A percentile compares a stretch with the other conserved stretches of the same genome.
These are phyloP conservation scores for Aureobasidium leucospermi DNA, from an alignment of 2,329 filamentous ascomycete genomes.

Conservation along the genomic window DNA sequence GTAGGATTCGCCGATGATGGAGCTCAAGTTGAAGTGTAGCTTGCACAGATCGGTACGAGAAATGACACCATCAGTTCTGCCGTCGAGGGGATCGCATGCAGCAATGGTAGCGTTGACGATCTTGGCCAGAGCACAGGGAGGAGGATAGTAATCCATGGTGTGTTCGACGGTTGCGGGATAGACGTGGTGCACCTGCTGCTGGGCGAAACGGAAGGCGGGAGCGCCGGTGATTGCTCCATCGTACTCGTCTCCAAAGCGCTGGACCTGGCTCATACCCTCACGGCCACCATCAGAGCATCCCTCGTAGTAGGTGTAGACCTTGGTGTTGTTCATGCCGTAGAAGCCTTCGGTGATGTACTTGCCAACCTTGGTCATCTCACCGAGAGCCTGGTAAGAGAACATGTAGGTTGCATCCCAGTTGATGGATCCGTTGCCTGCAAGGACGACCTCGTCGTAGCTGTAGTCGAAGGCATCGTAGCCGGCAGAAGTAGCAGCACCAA, in stretches of 20 bases:
- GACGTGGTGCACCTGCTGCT: slow-evolving; percentile 42
- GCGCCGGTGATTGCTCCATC: slow-evolving; percentile 42
- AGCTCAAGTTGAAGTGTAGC: slow-evolving; percentile 39
- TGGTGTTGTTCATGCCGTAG: slow-evolving; percentile 25
- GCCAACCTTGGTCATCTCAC: slow-evolving; percentile 44
- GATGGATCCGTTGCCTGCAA: slow-evolving; percentile 39
- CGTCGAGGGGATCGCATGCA: slow-evolving; percentile 50
- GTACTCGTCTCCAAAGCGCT: slow-evolving; percentile 44
- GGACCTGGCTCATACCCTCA: slow-evolving; percentile 43
- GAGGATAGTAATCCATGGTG: slow-evolving; percentile 35
- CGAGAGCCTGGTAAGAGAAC: slow-evolving; percentile 46
- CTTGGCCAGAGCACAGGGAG: slow-evolving; percentile 40
- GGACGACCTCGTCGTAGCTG: slow-evolving; percentile 29
- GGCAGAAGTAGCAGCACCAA: slow-evolving; percentile 42
- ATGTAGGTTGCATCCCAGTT: slow-evolving; percentile 45
- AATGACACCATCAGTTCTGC: slow-evolving; percentile 48
- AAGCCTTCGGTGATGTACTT: slow-evolving; percentile 38
- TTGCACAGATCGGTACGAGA: slow-evolving; percentile 42
- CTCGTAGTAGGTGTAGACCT: slow-evolving; percentile 44
- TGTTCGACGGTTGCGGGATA: slow-evolving; percentile 34
- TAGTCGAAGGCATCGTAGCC: slow-evolving; percentile 43
- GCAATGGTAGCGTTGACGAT: slow-evolving; percentile 50
- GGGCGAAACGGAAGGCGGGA: slow-evolving; percentile 40
- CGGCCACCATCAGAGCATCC: slow-evolving; percentile 49
- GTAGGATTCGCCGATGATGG: slow-evolving; percentile 42